A percentile compares a stretch with the other conserved stretches of the same genome.
These are phyloP conservation scores for Scopulariopsis brevicaulis DNA, from an alignment of 2,329 filamentous ascomycete genomes.

Conservation along the genomic window DNA sequence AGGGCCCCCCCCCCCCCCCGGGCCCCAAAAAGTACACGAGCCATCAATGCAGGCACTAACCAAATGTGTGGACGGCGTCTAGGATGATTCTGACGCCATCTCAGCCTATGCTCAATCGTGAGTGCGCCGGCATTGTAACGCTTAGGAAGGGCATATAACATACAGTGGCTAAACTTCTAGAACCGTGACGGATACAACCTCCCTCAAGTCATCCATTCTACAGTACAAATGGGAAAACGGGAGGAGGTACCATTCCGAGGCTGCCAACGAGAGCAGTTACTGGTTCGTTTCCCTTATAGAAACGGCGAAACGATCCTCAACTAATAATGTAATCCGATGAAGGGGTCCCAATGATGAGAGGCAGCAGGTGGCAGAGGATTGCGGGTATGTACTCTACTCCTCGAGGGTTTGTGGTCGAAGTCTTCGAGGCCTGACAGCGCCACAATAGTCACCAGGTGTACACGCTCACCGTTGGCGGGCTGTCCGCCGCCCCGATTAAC, in stretches of 20 bases:
- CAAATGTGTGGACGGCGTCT: neutral
- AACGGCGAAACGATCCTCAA: neutral
- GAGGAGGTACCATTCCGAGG: conserved; percentile 31
- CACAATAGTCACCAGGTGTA: conserved; percentile 14
- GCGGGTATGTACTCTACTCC: conserved; percentile 9
- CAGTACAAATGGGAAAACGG: conserved; percentile 33
- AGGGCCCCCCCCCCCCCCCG: too few species aligned
- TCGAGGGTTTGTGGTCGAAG: neutral
- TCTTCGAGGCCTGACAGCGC: neutral
- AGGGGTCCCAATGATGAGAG: conserved; percentile 16
- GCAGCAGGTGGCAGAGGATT: conserved; percentile 16
- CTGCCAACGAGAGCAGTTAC: conserved; percentile 22
- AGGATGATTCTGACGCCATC: neutral
- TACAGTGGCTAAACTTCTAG: neutral
- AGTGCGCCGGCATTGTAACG: neutral
- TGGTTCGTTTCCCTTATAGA: conserved; percentile 1
- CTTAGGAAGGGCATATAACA: neutral
- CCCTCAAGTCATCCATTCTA: conserved; percentile 27
- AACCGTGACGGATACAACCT: conserved; percentile 9
- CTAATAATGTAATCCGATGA: neutral
- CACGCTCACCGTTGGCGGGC: conserved; percentile 15
- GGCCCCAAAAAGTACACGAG: neutral
- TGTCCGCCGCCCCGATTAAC: conserved; percentile 19
- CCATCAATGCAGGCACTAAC: neutral
- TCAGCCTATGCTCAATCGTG: neutral